Conservation (phyloP, 257 asterid species). For the Solanum verrucosum region DNA sequence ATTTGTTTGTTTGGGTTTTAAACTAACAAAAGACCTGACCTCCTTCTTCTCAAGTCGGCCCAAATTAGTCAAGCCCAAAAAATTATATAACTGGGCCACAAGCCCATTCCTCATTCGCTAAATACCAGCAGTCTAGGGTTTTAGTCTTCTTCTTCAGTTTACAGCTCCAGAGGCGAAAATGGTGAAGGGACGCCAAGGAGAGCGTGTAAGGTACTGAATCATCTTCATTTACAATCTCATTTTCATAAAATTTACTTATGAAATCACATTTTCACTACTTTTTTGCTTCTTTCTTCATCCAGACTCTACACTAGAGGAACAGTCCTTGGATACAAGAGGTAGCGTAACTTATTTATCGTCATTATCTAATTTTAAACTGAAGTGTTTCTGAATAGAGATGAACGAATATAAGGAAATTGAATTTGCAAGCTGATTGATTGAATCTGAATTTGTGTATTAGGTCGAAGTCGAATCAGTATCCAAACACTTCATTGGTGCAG, state of each 20-base stretch:
- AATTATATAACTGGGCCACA: background rate
- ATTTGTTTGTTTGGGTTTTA: background rate
- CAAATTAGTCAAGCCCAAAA: background rate
- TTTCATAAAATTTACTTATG: background rate
- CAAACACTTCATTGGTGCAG: conserved; percentile 80
- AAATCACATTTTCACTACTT: background rate
- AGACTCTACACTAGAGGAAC: conserved; percentile 55
- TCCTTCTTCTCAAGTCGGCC: background rate
- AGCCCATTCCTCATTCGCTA: background rate
- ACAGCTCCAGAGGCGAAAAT: conserved; percentile 9
- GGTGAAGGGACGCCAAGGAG: conserved; percentile 74
- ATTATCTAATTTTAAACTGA: background rate
- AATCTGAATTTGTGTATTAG: conserved; percentile 11
- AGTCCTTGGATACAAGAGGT: conserved; percentile 62
- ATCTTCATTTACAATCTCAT: background rate
- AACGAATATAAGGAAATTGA: background rate
- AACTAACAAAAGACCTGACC: background rate
- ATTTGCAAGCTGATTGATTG: background rate
- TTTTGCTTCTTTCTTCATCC: background rate
- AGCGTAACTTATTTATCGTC: background rate
- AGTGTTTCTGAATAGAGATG: background rate
- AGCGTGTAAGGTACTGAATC: conserved; percentile 39
- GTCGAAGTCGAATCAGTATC: conserved; percentile 95
- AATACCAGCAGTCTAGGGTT: background rate
- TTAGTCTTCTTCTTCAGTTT: background rate